Conservation (phyloP, 495 filamentous ascomycete genomes). For the Aspergillus taichungensis region DNA sequence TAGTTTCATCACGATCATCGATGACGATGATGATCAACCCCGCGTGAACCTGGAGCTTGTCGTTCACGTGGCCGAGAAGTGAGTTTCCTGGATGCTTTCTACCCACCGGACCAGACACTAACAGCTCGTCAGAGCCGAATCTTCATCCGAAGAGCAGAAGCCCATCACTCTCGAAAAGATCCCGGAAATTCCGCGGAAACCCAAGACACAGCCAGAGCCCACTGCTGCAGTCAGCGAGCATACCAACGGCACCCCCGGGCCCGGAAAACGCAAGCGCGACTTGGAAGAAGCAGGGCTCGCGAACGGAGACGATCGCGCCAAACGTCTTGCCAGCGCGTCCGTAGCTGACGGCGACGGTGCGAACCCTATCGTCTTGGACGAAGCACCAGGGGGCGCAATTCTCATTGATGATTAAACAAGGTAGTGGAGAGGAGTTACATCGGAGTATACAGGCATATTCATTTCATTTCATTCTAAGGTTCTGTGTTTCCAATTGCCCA, state of each 20-base stretch:
- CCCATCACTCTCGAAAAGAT: conserved; percentile 34
- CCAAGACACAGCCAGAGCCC: conserved; percentile 16
- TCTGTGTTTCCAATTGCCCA: not conserved
- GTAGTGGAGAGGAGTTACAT: not conserved
- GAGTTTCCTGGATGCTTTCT: conserved; percentile 1
- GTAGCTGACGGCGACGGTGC: conserved; percentile 23
- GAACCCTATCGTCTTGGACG: conserved; percentile 45
- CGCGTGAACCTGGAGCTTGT: conserved; percentile 74
- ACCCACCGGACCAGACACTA: conserved; percentile 1
- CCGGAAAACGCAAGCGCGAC: conserved; percentile 38
- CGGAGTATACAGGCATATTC: not conserved
- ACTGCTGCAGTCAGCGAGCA: conserved; percentile 11
- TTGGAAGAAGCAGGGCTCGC: conserved; percentile 32
- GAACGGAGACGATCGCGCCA: conserved; percentile 31
- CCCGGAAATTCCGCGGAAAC: conserved; percentile 45
- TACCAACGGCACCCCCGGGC: conserved; percentile 14
- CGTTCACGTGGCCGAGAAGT: conserved; percentile 36
- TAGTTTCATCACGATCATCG: conserved; percentile 73
- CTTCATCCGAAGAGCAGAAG: conserved; percentile 30
- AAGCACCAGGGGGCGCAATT: conserved; percentile 56
- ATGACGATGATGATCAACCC: conserved; percentile 74
- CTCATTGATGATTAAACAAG: conserved; percentile 54
- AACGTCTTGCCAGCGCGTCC: conserved; percentile 31
- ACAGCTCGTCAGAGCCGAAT: conserved; percentile 15
- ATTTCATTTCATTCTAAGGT: not conserved